Base-by-base conservation (phyloP, 768 basidiomycete species). In the Mycena maculata region DNA sequence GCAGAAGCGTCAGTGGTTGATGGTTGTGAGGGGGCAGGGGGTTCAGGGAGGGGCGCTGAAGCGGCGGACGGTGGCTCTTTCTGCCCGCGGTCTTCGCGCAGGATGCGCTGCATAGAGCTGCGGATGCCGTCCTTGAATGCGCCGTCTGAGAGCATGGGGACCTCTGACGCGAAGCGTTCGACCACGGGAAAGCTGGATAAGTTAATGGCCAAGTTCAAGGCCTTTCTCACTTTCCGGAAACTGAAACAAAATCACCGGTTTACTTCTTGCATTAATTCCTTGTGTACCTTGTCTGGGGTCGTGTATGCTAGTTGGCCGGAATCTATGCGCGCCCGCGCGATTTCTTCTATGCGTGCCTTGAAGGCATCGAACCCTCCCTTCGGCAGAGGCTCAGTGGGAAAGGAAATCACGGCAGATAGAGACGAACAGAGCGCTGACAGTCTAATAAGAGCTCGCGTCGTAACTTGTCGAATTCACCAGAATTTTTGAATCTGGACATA, bases 401-500 rank as follows among this genome's bases (percentile, higher is more conserved):
- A 28, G 45, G 66, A 63, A 63, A 33, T n/a, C 12, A 54, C 36
- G 57, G 16, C 41, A 59, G 53, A 47, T 38, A 63, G 60, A 45
- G 47, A 71, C 65, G 44, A 76, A 92, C 91, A 72, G 88, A 85
- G 70, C 80, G 83, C 71, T 87, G 86, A 75, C 92, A 91, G 72
- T 88, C 81, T 8, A 82, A 72, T 39, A 92, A 76, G 25, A 93
- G 79, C 76, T 92, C 88, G 54, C 86, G 85, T 53, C 92, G 84
- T 67, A 92, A 74, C 25, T 89, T 86, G 70, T 93, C 91, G 70
- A 92, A 92, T 78, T 93, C 90, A 30, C 91, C 92, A 13, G 90
- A 91, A 72, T 89, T 90, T 77, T 93, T 92, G 81, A 92, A 93
- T 71, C 92, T 93, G 70, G 47, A 33, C 8, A 13, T 7, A 36